Evolutionary conservation across 345 rosid species (phyloP).

Genomic region (Citrus glauca): DNA sequence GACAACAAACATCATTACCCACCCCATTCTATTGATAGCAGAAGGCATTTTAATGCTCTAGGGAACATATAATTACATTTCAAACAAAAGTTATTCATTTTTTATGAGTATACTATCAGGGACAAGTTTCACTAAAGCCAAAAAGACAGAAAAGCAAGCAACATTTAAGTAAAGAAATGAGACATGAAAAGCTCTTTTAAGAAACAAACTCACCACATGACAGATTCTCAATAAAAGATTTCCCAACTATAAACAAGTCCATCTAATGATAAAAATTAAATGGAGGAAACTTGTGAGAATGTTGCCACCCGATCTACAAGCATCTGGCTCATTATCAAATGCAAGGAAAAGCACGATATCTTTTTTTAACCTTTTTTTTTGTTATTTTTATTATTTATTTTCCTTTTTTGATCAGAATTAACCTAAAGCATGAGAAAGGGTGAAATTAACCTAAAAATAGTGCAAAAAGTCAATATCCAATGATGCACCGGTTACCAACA

Average conservation of each 20-base stretch:
- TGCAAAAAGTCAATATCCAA: background rate
- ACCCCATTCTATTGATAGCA: background rate
- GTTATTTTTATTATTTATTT: too few relatives aligned
- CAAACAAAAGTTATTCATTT: background rate
- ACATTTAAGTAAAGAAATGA: background rate
- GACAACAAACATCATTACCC: background rate
- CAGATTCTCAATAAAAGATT: background rate
- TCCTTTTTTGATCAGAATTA: background rate
- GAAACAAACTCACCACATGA: background rate
- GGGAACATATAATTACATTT: background rate
- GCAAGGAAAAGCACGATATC: background rate
- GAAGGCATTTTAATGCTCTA: background rate
- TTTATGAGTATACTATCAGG: background rate
- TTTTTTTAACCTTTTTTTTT: too few relatives aligned
- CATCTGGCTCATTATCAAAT: background rate
- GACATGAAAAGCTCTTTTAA: background rate
- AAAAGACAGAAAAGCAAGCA: background rate
- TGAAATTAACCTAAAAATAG: background rate
- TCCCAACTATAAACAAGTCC: background rate
- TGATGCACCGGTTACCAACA: background rate
- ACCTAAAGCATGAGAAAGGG: background rate
- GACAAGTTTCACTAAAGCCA: background rate
- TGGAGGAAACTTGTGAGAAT: background rate
- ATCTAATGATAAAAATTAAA: background rate
- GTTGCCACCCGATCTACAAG: background rate